A percentile compares a stretch with the other conserved stretches of the same genome.
Evolutionary conservation across 2,329 filamentous ascomycete genomes (phyloP).

Genomic region (Pseudogymnoascus sp.): DNA sequence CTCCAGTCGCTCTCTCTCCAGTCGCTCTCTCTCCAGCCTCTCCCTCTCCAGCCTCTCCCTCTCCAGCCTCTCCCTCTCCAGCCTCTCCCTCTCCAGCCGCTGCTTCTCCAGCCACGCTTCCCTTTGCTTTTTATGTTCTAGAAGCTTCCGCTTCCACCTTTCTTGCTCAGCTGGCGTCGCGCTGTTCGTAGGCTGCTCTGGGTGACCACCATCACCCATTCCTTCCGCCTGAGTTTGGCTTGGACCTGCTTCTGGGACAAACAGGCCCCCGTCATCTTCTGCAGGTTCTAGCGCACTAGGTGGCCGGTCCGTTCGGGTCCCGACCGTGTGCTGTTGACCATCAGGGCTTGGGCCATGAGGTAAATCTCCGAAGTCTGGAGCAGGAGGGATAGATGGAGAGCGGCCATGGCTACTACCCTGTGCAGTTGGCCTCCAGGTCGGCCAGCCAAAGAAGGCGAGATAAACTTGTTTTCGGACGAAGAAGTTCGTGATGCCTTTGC

Average conservation of each 20-base stretch:
- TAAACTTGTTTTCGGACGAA: constrained; percentile 15
- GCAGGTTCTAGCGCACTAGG: neutral
- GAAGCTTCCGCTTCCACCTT: neutral
- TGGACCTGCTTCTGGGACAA: neutral
- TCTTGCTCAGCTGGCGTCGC: neutral
- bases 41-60: constrained; percentile 39
- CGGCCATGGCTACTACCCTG: neutral
- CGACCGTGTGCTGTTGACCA: neutral
- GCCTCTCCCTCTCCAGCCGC: constrained; percentile 13
- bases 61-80: neutral
- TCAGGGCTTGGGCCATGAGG: neutral
- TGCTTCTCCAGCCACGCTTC: constrained; percentile 34
- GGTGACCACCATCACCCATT: neutral
- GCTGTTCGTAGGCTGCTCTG: neutral
- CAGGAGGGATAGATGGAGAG: neutral
- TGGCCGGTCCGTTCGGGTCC: neutral
- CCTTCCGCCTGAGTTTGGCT: neutral
- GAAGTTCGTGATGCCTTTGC: constrained; percentile 13
- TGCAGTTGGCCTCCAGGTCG: neutral
- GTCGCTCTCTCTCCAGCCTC: constrained; percentile 13
- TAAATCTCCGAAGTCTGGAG: neutral
- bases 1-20: constrained; percentile 11
- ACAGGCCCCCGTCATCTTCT: neutral
- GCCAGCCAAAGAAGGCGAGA: constrained; percentile 14
- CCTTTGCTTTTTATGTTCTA: neutral